Evolutionary conservation across 208 protist species (phyloP).

Genomic region (Trypanosomatidae sp.): DNA sequence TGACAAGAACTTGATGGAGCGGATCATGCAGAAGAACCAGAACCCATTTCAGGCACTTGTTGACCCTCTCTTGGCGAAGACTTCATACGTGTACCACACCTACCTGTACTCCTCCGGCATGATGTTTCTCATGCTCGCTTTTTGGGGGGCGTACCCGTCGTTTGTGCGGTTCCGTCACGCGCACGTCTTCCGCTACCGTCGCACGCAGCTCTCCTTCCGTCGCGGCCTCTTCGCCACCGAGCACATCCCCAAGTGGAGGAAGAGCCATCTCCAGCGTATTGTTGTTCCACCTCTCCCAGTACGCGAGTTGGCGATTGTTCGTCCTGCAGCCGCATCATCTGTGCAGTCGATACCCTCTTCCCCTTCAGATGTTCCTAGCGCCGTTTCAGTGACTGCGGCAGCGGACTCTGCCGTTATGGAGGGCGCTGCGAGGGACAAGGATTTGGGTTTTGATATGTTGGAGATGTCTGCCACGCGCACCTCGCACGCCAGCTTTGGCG

Average conservation of each 20-base stretch:
- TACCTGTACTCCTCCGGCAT: slow-evolving; percentile 76
- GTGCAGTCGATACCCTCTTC: background rate
- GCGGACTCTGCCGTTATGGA: background rate
- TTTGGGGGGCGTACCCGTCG: slow-evolving; percentile 64
- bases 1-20: slow-evolving; percentile 41
- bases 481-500: slow-evolving; percentile 20
- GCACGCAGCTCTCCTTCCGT: slow-evolving; percentile 47
- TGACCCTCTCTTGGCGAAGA: slow-evolving; percentile 25
- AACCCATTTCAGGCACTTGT: slow-evolving; percentile 58
- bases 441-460: background rate
- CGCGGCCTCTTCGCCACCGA: slow-evolving; percentile 62
- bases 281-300: slow-evolving; percentile 37
- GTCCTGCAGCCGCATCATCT: background rate
- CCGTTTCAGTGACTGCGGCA: slow-evolving; percentile 14
- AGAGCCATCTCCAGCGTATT: slow-evolving; percentile 61
- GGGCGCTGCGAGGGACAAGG: background rate
- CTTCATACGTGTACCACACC: slow-evolving; percentile 37
- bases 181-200: slow-evolving; percentile 57
- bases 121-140: slow-evolving; percentile 44
- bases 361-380: background rate
- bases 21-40: slow-evolving; percentile 39
- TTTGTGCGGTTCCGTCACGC: slow-evolving; percentile 70
- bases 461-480: slow-evolving; percentile 11
- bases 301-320: background rate
- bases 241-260: slow-evolving; percentile 79